Evolutionary conservation across 768 basidiomycete species (phyloP).

Genomic region (Fistulinella prunicolor): DNA sequence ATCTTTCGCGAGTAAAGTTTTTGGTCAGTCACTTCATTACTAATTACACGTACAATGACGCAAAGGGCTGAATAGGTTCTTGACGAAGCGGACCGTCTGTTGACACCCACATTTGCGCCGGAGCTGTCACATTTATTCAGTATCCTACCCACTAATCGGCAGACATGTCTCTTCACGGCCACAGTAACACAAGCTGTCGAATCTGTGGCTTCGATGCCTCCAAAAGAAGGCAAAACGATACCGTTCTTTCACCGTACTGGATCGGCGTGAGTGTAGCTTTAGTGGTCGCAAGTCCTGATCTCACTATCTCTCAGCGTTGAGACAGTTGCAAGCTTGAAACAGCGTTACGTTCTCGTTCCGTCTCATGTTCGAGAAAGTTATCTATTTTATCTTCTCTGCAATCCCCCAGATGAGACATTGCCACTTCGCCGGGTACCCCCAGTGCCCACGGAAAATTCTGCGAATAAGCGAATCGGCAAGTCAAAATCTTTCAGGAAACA

Average conservation of each 20-base stretch:
- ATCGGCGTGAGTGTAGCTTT: conserved; percentile 53
- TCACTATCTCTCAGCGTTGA: conserved; percentile 55
- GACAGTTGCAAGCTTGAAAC: conserved; percentile 85
- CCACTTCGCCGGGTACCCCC: conserved; percentile 65
- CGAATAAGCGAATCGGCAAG: conserved; percentile 30
- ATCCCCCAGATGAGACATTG: conserved; percentile 79
- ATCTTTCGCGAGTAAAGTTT: conserved; percentile 79
- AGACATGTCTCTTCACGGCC: conserved; percentile 96
- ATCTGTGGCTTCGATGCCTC: conserved; percentile 64
- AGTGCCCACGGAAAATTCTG: conserved; percentile 30
- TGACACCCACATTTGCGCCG: conserved; percentile 85
- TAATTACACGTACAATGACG: neutral
- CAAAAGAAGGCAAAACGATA: conserved; percentile 77
- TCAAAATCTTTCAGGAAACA: conserved; percentile 34
- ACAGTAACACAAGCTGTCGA: conserved; percentile 89
- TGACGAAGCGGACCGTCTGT: conserved; percentile 93
- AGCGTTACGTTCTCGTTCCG: conserved; percentile 88
- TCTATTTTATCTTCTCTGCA: conserved; percentile 82
- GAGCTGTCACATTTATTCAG: conserved; percentile 79
- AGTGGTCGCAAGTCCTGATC: neutral
- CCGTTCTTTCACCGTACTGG: conserved; percentile 84
- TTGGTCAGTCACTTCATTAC: conserved; percentile 49
- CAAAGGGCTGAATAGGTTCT: conserved; percentile 56
- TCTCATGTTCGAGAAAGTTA: conserved; percentile 93
- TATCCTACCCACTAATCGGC: conserved; percentile 78